phyloP scores from a whole-genome alignment of 78 protist species.

The Dictyostelium purpureum region DNA sequence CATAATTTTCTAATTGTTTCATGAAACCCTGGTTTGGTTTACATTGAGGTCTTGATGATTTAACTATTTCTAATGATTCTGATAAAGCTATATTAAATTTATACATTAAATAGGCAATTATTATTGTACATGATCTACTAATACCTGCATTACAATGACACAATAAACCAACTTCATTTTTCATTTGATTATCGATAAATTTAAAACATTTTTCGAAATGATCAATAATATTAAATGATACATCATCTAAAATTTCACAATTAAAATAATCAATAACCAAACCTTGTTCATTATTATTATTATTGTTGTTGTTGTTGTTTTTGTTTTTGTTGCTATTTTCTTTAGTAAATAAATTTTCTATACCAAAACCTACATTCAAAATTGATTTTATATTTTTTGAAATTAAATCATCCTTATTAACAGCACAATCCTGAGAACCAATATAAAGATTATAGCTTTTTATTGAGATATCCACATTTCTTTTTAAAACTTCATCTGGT shows the following conservation, averaged over 20 bases:
- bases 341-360: neutral
- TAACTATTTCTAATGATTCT: neutral
- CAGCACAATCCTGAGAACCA: constrained; percentile 74
- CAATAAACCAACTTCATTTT: neutral
- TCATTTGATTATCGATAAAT: neutral
- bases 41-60: neutral
- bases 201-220: constrained; percentile 3
- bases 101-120: constrained; percentile 26
- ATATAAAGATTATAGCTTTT: neutral
- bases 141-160: constrained; percentile 71
- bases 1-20: constrained; percentile 25
- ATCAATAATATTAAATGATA: constrained; percentile 5
- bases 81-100: neutral
- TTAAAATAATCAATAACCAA: constrained; percentile 15
- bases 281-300: too few relatives aligned
- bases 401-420: neutral
- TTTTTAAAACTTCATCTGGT: neutral
- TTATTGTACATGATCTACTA: constrained; percentile 17
- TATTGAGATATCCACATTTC: neutral
- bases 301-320: neutral
- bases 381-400: constrained; percentile 6
- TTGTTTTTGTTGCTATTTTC: neutral
- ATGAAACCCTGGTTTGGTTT: constrained; percentile 53
- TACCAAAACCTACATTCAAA: constrained; percentile 65
- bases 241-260: constrained; percentile 38